Percentiles rank a stretch among this genome's conserved stretches.
phyloP scores from a whole-genome alignment of 2,329 filamentous ascomycete species.

The Mariannaea elegans region DNA sequence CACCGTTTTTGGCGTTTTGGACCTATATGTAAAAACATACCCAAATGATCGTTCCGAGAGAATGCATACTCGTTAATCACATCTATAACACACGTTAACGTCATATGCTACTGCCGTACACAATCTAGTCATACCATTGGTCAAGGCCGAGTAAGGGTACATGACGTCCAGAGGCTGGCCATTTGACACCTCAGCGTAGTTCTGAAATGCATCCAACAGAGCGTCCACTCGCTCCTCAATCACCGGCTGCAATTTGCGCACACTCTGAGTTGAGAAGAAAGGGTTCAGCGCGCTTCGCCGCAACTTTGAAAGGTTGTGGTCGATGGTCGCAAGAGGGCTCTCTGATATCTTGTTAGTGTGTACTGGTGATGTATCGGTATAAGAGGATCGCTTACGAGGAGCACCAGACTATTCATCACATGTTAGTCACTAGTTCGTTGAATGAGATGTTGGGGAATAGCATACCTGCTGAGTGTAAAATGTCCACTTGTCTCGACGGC shows the following conservation, averaged over 20 bases:
- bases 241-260: conserved; percentile 49
- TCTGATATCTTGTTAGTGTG: conserved; percentile 38
- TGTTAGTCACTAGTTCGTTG: conserved; percentile 26
- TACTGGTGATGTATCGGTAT: conserved; percentile 18
- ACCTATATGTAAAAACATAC: no score
- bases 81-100: conserved; percentile 36
- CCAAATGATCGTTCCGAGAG: conserved; percentile 45
- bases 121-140: conserved; percentile 42
- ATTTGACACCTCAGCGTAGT: conserved; percentile 37
- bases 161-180: conserved; percentile 46
- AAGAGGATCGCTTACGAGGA: conserved; percentile 40
- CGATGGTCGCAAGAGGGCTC: conserved; percentile 46
- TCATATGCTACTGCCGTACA: rapidly evolving
- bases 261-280: conserved; percentile 49
- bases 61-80: conserved; percentile 53
- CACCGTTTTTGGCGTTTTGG: no score
- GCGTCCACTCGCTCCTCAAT: conserved; percentile 48
- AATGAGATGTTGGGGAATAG: neutral
- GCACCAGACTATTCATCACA: conserved; percentile 42
- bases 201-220: conserved; percentile 43
- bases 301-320: conserved; percentile 46
- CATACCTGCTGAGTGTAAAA: conserved; percentile 49
- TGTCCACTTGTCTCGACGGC: conserved; percentile 45
- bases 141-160: conserved; percentile 51
- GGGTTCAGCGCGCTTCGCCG: conserved; percentile 47